phyloP scores from a whole-genome alignment of 2,329 filamentous ascomycete genomes.

The Fusarium xyrophilum region DNA sequence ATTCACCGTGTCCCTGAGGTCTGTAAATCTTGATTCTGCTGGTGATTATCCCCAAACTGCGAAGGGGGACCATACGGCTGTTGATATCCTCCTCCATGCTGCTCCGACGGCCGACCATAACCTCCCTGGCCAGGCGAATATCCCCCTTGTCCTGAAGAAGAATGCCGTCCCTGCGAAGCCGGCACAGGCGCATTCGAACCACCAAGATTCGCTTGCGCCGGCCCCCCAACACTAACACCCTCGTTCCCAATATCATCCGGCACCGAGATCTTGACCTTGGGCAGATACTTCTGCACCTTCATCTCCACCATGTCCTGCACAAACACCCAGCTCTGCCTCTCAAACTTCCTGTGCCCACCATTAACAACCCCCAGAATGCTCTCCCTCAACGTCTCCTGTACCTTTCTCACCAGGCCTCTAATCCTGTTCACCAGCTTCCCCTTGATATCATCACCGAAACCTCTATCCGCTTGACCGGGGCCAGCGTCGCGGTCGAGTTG shows the following conservation, averaged over 20 bases:
- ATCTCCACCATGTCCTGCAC: constrained; percentile 55
- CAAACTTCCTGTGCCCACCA: constrained; percentile 56
- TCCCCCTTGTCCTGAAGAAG: not conserved
- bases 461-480: constrained; percentile 45
- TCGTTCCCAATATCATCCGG: constrained; percentile 57
- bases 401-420: constrained; percentile 52
- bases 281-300: constrained; percentile 55
- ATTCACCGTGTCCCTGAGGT: not conserved
- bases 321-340: constrained; percentile 55
- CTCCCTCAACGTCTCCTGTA: constrained; percentile 55
- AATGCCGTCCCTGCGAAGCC: constrained; percentile 35
- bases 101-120: constrained; percentile 13
- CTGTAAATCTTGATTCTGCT: not conserved
- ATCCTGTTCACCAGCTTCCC: constrained; percentile 54
- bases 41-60: constrained; percentile 32
- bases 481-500: constrained; percentile 50
- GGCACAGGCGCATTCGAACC: constrained; percentile 42
- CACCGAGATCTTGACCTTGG: constrained; percentile 54
- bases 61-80: constrained; percentile 39
- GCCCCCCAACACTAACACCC: constrained; percentile 52
- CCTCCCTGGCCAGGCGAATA: not conserved
- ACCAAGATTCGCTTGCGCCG: constrained; percentile 44
- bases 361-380: constrained; percentile 54
- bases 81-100: constrained; percentile 31
- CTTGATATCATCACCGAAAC: constrained; percentile 54